Conservation (phyloP, 2,329 filamentous ascomycete genomes). For the Fusarium nisikadoi region DNA sequence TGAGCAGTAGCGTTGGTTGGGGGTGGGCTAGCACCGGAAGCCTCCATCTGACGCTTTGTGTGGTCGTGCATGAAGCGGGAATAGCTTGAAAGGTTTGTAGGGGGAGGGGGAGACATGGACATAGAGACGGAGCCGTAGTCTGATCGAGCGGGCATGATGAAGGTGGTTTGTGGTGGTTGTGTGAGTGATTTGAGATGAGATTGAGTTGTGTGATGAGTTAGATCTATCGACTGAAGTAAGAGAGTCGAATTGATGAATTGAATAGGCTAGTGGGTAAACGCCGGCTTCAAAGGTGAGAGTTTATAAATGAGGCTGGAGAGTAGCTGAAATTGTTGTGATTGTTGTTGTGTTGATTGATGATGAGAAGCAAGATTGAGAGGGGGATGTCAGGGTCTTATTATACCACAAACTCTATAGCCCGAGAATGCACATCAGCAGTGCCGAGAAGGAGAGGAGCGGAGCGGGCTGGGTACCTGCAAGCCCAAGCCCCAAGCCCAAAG, state of each 20-base stretch:
- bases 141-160: slow-evolving; percentile 53
- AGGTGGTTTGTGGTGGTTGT: slow-evolving; percentile 10
- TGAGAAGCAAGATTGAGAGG: not conserved
- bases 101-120: slow-evolving; percentile 52
- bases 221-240: not conserved
- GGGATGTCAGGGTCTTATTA: slow-evolving; percentile 40
- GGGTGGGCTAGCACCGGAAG: slow-evolving; percentile 50
- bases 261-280: not conserved
- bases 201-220: not conserved
- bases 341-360: slow-evolving; percentile 17
- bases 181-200: not conserved
- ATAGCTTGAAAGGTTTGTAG: slow-evolving; percentile 65
- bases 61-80: slow-evolving; percentile 71
- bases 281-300: not conserved
- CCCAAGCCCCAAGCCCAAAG: slow-evolving; percentile 3
- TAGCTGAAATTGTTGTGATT: slow-evolving; percentile 4
- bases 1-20: slow-evolving; percentile 22
- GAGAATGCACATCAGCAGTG: slow-evolving; percentile 1
- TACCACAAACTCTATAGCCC: slow-evolving; percentile 25
- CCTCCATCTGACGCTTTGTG: slow-evolving; percentile 74
- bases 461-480: slow-evolving; percentile 16
- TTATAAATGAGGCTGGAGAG: slow-evolving; percentile 10
- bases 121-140: slow-evolving; percentile 52
- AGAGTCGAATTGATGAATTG: not conserved
- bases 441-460: slow-evolving; percentile 22